A percentile compares a stretch with the other conserved stretches of the same genome.
These are phyloP conservation scores for Penicillium turbatum DNA, from an alignment of 495 filamentous ascomycete species.

Conservation along the genomic window DNA sequence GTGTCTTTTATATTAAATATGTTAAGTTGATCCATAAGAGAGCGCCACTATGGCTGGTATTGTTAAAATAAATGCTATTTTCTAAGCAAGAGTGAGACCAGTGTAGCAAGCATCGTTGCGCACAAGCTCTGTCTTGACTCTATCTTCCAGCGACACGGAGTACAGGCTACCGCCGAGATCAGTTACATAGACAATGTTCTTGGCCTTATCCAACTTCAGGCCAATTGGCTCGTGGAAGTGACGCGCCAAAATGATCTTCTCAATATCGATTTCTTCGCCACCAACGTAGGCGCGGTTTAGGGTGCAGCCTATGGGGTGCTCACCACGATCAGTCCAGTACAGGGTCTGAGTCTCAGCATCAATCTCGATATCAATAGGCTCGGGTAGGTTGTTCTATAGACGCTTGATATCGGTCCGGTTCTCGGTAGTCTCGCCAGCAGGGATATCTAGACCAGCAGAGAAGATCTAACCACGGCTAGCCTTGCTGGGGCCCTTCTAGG, in stretches of 20 bases:
- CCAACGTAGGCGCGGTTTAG: conserved; percentile 24
- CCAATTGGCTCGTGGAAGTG: conserved; percentile 44
- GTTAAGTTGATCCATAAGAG: too few relatives aligned
- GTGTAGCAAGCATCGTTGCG: conserved; percentile 28
- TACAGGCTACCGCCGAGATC: conserved; percentile 48
- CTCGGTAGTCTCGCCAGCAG: conserved; percentile 22
- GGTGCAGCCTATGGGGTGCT: conserved; percentile 32
- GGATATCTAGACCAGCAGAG: conserved; percentile 38
- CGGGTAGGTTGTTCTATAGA: conserved; percentile 41
- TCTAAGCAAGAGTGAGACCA: conserved; percentile 23
- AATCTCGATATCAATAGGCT: conserved; percentile 53
- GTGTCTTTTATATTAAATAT: too few relatives aligned
- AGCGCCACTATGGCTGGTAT: too few relatives aligned
- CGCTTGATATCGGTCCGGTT: conserved; percentile 40
- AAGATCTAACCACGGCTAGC: conserved; percentile 44
- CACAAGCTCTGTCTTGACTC: conserved; percentile 31
- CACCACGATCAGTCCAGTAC: conserved; percentile 56
- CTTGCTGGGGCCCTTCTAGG: conserved; percentile 53
- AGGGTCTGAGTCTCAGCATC: conserved; percentile 35
- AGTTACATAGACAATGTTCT: conserved; percentile 39
- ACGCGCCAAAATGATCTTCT: conserved; percentile 33
- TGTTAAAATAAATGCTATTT: too few relatives aligned
- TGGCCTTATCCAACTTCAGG: conserved; percentile 37
- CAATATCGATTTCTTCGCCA: conserved; percentile 12
- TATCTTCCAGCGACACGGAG: conserved; percentile 40